A percentile compares a stretch with the other conserved stretches of the same genome.
phyloP scores from a whole-genome alignment of 768 basidiomycete genomes.

The Infundibulicybe gibba region DNA sequence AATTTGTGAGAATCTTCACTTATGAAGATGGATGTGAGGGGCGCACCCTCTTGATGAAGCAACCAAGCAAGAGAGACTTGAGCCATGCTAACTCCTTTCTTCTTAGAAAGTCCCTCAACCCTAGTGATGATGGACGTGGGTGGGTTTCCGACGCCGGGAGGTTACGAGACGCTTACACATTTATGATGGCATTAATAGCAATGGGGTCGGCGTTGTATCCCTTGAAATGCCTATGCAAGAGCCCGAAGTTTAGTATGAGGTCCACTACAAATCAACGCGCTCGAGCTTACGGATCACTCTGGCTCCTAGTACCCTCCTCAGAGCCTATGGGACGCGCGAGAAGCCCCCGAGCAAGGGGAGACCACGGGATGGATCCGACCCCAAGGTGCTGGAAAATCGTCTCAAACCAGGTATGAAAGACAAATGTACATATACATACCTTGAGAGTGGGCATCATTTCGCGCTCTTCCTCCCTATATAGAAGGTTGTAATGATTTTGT shows the following conservation, averaged over 20 bases:
- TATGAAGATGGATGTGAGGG: not conserved
- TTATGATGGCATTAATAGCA: slow-evolving; percentile 30
- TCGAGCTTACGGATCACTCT: slow-evolving; percentile 11
- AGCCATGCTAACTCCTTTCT: slow-evolving; percentile 40
- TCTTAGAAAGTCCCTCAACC: slow-evolving; percentile 43
- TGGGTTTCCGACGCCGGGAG: not conserved
- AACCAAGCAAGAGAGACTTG: slow-evolving; percentile 42
- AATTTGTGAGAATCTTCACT: not conserved
- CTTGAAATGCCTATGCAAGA: slow-evolving; percentile 12
- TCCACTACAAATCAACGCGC: not conserved
- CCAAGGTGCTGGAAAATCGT: slow-evolving; percentile 20
- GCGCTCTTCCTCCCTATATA: slow-evolving; percentile 67
- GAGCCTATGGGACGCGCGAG: slow-evolving; percentile 22
- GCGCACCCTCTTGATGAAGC: slow-evolving; percentile 27
- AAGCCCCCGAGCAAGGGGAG: slow-evolving; percentile 30
- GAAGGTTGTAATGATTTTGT: slow-evolving; percentile 63
- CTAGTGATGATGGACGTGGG: slow-evolving; percentile 13
- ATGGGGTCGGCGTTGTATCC: slow-evolving; percentile 15
- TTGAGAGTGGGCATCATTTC: slow-evolving; percentile 27
- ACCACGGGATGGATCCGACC: slow-evolving; percentile 37
- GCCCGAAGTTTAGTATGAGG: not conserved
- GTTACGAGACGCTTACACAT: slow-evolving; percentile 25
- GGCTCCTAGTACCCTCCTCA: slow-evolving; percentile 21
- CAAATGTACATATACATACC: slow-evolving; percentile 14
- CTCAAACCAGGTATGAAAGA: not conserved